Percentiles rank a stretch among this genome's conserved stretches.
Evolutionary conservation across 2,329 filamentous ascomycete species (phyloP).

Genomic region (Penicillium brasilianum): DNA sequence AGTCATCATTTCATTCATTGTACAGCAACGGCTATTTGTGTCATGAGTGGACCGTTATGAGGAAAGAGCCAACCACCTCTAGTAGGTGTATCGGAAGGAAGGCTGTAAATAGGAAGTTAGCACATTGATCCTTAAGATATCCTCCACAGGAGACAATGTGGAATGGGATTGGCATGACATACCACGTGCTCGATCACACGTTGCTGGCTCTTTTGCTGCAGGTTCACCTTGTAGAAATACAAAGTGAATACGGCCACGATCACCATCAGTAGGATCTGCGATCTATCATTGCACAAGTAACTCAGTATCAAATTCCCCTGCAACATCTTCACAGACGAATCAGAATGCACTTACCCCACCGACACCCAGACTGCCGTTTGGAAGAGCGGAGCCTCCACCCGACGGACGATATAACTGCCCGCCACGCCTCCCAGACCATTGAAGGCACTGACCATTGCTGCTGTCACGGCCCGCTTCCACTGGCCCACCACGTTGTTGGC

Average conservation of each 20-base stretch:
- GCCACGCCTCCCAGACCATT: conserved; percentile 69
- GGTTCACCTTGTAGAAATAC: conserved; percentile 61
- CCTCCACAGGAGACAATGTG: neutral
- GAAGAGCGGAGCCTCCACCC: conserved; percentile 66
- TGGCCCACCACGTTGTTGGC: conserved; percentile 68
- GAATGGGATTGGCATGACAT: conserved; percentile 15
- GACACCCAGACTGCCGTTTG: conserved; percentile 70
- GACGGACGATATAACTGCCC: conserved; percentile 68
- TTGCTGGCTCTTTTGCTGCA: conserved; percentile 53
- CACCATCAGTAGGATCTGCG: conserved; percentile 63
- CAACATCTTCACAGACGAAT: neutral
- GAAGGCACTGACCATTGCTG: conserved; percentile 63
- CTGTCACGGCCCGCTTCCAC: conserved; percentile 68
- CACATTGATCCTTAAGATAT: neutral
- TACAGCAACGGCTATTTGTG: neutral
- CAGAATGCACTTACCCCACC: conserved; percentile 53
- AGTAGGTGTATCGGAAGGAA: conserved; percentile 44
- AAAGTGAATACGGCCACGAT: conserved; percentile 58
- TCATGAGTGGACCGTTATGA: neutral
- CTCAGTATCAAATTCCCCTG: neutral
- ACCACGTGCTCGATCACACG: conserved; percentile 56
- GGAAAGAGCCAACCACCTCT: neutral
- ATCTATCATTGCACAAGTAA: conserved; percentile 40
- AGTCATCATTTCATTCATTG: neutral
- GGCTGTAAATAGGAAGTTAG: conserved; percentile 24